A percentile compares a stretch with the other conserved stretches of the same genome.
Evolutionary conservation across 2,329 filamentous ascomycete genomes (phyloP).

Genomic region (Talaromyces amestolkiae): DNA sequence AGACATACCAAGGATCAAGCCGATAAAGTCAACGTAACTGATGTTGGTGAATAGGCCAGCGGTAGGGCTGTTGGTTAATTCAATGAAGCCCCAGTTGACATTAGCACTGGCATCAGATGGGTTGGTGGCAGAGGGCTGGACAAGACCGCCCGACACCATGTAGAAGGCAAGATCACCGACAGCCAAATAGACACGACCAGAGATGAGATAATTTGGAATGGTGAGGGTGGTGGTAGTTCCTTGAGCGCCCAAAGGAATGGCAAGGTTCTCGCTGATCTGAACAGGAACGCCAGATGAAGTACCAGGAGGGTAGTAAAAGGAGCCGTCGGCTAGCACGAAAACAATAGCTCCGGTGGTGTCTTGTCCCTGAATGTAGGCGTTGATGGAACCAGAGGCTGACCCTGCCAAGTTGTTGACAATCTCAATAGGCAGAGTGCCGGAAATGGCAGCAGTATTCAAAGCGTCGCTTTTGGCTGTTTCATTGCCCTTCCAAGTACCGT

Average conservation of each 20-base stretch:
- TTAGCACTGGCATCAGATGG: constrained; percentile 44
- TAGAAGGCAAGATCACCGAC: constrained; percentile 46
- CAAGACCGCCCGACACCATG: constrained; percentile 35
- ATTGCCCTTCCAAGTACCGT: constrained; percentile 1
- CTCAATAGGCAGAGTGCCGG: constrained; percentile 9
- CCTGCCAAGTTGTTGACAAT: constrained; percentile 47
- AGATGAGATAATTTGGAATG: constrained; percentile 43
- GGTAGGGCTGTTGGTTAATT: constrained; percentile 46
- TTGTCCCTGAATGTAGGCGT: constrained; percentile 46
- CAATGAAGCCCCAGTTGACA: constrained; percentile 53
- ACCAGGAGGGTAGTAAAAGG: constrained; percentile 45
- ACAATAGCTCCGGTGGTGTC: constrained; percentile 43
- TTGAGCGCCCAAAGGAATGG: constrained; percentile 43
- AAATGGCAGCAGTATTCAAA: not conserved
- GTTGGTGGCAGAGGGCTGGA: constrained; percentile 51
- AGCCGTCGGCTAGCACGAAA: constrained; percentile 44
- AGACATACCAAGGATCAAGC: constrained; percentile 52
- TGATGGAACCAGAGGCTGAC: constrained; percentile 25
- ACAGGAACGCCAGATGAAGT: constrained; percentile 38
- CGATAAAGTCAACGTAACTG: constrained; percentile 53
- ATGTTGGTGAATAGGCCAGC: constrained; percentile 49
- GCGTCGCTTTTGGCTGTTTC: not conserved
- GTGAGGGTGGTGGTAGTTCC: constrained; percentile 42
- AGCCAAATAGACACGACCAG: constrained; percentile 49
- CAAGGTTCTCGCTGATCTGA: constrained; percentile 39